phyloP scores from a whole-genome alignment of 2,329 filamentous ascomycete genomes.

The Ophiostoma fasciatum region DNA sequence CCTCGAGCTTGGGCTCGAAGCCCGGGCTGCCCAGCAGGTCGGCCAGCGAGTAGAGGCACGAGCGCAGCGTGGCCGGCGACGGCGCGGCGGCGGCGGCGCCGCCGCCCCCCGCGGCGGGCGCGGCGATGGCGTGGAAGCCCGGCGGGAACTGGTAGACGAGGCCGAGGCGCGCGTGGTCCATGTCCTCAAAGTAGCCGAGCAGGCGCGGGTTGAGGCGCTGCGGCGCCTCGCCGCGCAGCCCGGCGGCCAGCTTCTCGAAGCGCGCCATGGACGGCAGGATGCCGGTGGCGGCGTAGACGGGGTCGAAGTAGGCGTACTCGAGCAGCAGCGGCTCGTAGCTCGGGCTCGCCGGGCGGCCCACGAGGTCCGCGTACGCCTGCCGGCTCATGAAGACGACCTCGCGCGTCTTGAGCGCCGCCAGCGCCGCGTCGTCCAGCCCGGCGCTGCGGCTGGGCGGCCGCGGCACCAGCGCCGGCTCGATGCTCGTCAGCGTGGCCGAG shows the following conservation, averaged over 20 bases:
- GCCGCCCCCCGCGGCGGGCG: not conserved
- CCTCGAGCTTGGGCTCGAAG: constrained; percentile 54
- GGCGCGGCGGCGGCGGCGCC: constrained; percentile 11
- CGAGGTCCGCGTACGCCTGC: constrained; percentile 35
- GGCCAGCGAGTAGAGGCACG: constrained; percentile 37
- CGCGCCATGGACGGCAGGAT: constrained; percentile 50
- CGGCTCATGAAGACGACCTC: constrained; percentile 38
- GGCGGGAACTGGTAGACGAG: constrained; percentile 61
- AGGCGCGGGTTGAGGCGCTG: constrained; percentile 48
- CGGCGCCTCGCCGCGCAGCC: constrained; percentile 35
- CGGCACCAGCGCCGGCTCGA: constrained; percentile 14
- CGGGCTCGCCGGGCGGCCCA: constrained; percentile 23
- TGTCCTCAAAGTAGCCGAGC: constrained; percentile 61
- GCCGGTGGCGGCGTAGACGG: constrained; percentile 46
- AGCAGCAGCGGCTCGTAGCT: constrained; percentile 46
- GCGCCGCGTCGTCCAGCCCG: constrained; percentile 29
- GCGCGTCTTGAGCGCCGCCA: constrained; percentile 24
- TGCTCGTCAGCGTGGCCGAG: constrained; percentile 33
- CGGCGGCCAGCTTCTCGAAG: constrained; percentile 47
- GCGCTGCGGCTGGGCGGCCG: constrained; percentile 43
- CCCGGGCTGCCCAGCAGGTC: constrained; percentile 36
- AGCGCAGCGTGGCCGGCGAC: constrained; percentile 32
- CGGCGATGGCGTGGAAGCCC: constrained; percentile 40
- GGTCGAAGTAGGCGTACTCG: constrained; percentile 53
- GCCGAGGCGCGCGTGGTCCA: constrained; percentile 53